Percentiles rank a stretch among this genome's conserved stretches.
Evolutionary conservation across 2,329 filamentous ascomycete genomes (phyloP).

Genomic region (Xylariaceae sp.): DNA sequence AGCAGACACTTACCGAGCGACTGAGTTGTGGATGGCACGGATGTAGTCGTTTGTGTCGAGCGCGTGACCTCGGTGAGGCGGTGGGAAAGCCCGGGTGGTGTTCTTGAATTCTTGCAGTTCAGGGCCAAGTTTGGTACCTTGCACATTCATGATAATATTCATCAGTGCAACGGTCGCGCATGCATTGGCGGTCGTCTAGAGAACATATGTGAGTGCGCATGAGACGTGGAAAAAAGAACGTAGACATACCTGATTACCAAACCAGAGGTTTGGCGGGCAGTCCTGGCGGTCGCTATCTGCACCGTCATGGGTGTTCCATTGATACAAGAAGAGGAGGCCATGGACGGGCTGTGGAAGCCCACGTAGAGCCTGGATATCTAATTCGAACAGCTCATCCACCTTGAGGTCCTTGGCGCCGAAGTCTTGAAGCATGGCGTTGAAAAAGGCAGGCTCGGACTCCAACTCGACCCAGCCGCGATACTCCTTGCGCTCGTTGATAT

Average conservation of each 20-base stretch:
- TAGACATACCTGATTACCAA: slow-evolving; percentile 74
- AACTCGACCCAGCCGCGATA: slow-evolving; percentile 79
- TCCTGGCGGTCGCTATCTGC: slow-evolving; percentile 45
- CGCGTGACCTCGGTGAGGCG: slow-evolving; percentile 70
- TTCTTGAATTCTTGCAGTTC: slow-evolving; percentile 69
- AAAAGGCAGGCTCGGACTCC: slow-evolving; percentile 86
- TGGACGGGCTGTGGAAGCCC: slow-evolving; percentile 67
- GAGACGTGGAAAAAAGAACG: not conserved
- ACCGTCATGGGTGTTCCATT: slow-evolving; percentile 56
- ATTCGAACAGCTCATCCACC: slow-evolving; percentile 69
- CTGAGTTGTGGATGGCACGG: slow-evolving; percentile 81
- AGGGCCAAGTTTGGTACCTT: slow-evolving; percentile 63
- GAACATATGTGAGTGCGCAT: slow-evolving; percentile 7
- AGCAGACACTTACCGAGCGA: slow-evolving; percentile 55
- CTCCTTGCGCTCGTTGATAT: slow-evolving; percentile 48
- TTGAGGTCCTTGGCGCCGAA: slow-evolving; percentile 72
- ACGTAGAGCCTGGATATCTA: slow-evolving; percentile 64
- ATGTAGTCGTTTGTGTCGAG: slow-evolving; percentile 74
- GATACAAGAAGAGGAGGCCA: slow-evolving; percentile 86
- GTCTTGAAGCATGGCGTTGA: slow-evolving; percentile 78
- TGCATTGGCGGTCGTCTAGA: slow-evolving; percentile 72
- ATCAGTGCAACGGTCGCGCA: slow-evolving; percentile 91
- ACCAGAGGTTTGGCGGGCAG: slow-evolving; percentile 73
- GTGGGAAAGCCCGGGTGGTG: slow-evolving; percentile 63
- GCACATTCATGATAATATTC: slow-evolving; percentile 87